A percentile compares a stretch with the other conserved stretches of the same genome.
Evolutionary conservation across 2,329 filamentous ascomycete genomes (phyloP).

Genomic region (Phialemonium atrogriseum): DNA sequence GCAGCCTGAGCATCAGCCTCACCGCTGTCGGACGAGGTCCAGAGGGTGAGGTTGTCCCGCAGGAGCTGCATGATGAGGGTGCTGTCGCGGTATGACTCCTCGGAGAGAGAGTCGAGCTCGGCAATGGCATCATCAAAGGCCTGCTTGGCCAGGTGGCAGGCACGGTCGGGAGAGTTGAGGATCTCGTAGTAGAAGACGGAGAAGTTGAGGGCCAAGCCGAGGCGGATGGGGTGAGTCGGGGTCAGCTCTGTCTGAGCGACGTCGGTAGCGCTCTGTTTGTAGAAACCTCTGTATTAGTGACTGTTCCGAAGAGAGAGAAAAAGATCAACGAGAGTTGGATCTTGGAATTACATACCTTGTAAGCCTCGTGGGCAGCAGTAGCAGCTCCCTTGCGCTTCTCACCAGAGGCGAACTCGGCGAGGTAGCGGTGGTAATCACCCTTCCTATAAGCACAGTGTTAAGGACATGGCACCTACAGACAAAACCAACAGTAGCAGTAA

Average conservation of each 20-base stretch:
- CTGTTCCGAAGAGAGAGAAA: no score
- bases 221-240: constrained; percentile 94
- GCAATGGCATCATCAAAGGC: constrained; percentile 98
- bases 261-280: constrained; percentile 78
- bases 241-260: constrained; percentile 97
- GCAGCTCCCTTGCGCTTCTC: constrained; percentile 88
- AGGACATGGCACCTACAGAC: no score
- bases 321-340: neutral
- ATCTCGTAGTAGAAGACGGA: constrained; percentile 99
- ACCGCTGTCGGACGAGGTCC: constrained; percentile 86
- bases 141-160: constrained; percentile 98
- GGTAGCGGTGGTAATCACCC: constrained; percentile 94
- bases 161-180: constrained; percentile 93
- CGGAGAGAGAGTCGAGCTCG: constrained; percentile 93
- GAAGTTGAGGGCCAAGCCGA: constrained; percentile 97
- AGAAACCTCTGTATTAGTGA: constrained; percentile 9
- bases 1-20: constrained; percentile 63
- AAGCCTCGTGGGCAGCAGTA: constrained; percentile 83
- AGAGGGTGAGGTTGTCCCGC: constrained; percentile 95
- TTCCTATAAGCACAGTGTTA: constrained; percentile 75
- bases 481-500: no score
- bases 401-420: constrained; percentile 86
- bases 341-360: constrained; percentile 62
- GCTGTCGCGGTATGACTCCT: constrained; percentile 98
- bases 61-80: constrained; percentile 99